A percentile compares a stretch with the other conserved stretches of the same genome.
phyloP scores from a whole-genome alignment of 768 basidiomycete genomes.

The Obba rivulosa region DNA sequence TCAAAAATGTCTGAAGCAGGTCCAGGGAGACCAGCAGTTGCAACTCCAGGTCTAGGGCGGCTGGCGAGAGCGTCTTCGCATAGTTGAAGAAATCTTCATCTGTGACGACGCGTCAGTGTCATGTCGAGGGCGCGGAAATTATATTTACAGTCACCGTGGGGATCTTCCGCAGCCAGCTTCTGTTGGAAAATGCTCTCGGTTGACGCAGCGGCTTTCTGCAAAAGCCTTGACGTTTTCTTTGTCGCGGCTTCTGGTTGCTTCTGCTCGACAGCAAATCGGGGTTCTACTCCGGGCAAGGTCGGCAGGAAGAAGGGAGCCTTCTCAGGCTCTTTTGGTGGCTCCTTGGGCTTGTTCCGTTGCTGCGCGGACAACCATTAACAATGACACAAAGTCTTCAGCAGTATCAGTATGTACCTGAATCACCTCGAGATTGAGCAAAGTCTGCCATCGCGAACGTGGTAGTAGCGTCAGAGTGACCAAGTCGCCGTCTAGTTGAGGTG shows the following conservation, averaged over 20 bases:
- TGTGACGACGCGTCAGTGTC: slow-evolving; percentile 20
- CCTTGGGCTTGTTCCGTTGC: slow-evolving; percentile 96
- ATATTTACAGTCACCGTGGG: slow-evolving; percentile 64
- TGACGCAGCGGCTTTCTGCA: slow-evolving; percentile 47
- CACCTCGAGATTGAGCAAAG: slow-evolving; percentile 90
- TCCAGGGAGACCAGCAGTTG: slow-evolving; percentile 68
- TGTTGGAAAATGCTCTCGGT: slow-evolving; percentile 68
- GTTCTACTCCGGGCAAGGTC: slow-evolving; percentile 82
- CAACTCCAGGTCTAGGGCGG: slow-evolving; percentile 87
- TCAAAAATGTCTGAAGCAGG: slow-evolving; percentile 62
- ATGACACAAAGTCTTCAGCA: neutral
- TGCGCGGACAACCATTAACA: slow-evolving; percentile 23
- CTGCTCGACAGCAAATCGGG: slow-evolving; percentile 63
- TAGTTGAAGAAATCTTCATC: slow-evolving; percentile 83
- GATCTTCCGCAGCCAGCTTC: slow-evolving; percentile 50
- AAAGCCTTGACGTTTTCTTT: slow-evolving; percentile 42
- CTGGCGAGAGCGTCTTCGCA: slow-evolving; percentile 82
- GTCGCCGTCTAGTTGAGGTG: slow-evolving; percentile 84
- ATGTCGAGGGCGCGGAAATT: neutral
- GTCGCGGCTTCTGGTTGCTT: slow-evolving; percentile 29
- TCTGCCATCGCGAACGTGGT: slow-evolving; percentile 93
- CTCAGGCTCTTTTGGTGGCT: slow-evolving; percentile 91
- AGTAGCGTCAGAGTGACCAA: slow-evolving; percentile 91
- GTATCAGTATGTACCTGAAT: slow-evolving; percentile 55
- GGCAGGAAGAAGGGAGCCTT: slow-evolving; percentile 97